Evolutionary conservation across 148 eudicot species (phyloP).

Genomic region (Chenopodium album): DNA sequence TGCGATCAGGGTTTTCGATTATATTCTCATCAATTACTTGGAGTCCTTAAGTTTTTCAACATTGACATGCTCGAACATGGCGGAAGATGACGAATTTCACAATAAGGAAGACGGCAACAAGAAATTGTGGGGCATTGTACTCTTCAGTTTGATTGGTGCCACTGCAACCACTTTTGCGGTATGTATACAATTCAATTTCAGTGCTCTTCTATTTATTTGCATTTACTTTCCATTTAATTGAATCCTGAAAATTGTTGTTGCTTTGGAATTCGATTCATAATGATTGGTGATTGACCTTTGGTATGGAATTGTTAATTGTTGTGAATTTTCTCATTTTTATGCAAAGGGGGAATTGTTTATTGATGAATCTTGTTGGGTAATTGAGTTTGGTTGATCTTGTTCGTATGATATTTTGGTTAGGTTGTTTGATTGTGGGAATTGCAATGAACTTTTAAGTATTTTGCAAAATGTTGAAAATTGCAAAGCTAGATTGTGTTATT

Average conservation of each 20-base stretch:
- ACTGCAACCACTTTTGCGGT: constrained; percentile 70
- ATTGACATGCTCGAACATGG: constrained; percentile 31
- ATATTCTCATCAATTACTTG: constrained; percentile 2
- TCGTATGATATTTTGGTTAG: too few species aligned
- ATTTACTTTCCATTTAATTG: neutral
- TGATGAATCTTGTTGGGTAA: too few species aligned
- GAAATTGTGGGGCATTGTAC: constrained; percentile 59
- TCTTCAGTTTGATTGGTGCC: constrained; percentile 81
- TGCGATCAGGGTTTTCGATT: constrained; percentile 30
- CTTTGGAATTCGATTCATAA: neutral
- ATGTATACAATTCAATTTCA: constrained; percentile 21
- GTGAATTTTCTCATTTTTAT: neutral
- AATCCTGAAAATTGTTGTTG: neutral
- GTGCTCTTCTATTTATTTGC: neutral
- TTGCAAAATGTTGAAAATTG: neutral
- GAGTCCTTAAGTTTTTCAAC: neutral
- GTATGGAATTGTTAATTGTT: neutral
- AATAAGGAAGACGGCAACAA: constrained; percentile 34
- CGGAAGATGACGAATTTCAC: constrained; percentile 18
- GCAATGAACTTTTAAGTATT: neutral
- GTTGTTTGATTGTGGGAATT: neutral
- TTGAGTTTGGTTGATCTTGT: too few species aligned
- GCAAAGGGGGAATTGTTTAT: neutral
- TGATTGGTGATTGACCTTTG: too few species aligned
- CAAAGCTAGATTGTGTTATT: neutral